Percentiles rank a stretch among this genome's conserved stretches.
phyloP scores from a whole-genome alignment of 1,139 yeast genomes.

The Wickerhamomyces sp. region DNA sequence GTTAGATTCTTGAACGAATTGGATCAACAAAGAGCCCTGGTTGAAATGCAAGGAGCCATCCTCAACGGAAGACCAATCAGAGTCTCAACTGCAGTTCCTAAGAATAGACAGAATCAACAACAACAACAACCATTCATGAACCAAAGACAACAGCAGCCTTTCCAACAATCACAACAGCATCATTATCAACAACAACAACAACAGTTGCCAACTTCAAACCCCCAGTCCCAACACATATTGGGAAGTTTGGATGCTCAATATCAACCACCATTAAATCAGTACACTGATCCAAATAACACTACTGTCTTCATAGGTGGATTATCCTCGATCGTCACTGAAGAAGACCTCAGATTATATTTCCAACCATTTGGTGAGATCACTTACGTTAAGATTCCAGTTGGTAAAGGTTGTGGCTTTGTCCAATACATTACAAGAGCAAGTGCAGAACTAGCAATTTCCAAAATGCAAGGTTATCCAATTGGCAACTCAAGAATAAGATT shows the following conservation, averaged over 20 bases:
- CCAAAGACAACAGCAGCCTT: conserved; percentile 6
- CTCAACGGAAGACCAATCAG: conserved; percentile 73
- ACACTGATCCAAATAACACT: conserved; percentile 76
- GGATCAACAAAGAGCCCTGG: conserved; percentile 71
- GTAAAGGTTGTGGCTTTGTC: conserved; percentile 92
- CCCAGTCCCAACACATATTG: conserved; percentile 17
- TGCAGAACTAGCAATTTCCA: conserved; percentile 85
- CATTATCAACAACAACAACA: conserved; percentile 6
- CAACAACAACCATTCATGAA: conserved; percentile 6
- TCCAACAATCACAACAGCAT: conserved; percentile 13
- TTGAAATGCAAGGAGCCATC: conserved; percentile 78
- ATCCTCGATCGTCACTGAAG: conserved; percentile 70
- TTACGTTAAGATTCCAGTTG: conserved; percentile 84
- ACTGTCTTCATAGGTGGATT: conserved; percentile 95
- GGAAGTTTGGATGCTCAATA: conserved; percentile 23
- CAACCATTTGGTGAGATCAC: conserved; percentile 81
- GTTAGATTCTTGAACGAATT: conserved; percentile 72
- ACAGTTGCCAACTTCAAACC: conserved; percentile 2
- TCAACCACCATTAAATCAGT: conserved; percentile 44
- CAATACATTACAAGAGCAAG: conserved; percentile 74
- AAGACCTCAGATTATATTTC: conserved; percentile 67
- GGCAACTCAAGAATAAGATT: conserved; percentile 81
- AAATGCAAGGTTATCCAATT: conserved; percentile 89
- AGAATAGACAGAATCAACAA: conserved; percentile 35
- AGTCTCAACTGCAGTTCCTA: conserved; percentile 71